Evolutionary conservation across 495 filamentous ascomycete species (phyloP).

Genomic region (Xylaria longipes): DNA sequence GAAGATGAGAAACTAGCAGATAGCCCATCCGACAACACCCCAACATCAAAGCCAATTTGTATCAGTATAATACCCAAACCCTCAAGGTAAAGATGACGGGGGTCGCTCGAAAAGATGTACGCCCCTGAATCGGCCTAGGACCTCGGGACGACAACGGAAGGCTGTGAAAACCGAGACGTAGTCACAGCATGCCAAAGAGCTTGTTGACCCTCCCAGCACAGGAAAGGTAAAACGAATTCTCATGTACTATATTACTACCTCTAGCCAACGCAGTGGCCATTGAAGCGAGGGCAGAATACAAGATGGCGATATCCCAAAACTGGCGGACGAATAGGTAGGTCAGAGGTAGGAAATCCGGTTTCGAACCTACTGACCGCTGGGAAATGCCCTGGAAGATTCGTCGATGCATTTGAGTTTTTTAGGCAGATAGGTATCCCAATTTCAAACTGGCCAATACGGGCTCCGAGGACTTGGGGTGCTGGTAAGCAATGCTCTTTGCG

Average conservation of each 20-base stretch:
- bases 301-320: neutral
- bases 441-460: neutral
- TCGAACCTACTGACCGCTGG: conserved; percentile 45
- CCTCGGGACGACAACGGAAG: neutral
- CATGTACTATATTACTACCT: conserved; percentile 58
- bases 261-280: conserved; percentile 17
- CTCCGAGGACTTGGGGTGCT: neutral
- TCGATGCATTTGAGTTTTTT: conserved; percentile 28
- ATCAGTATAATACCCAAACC: conserved; percentile 26
- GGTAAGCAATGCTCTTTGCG: conserved; percentile 9
- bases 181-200: conserved; percentile 2
- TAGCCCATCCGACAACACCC: conserved; percentile 7
- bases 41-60: conserved; percentile 20
- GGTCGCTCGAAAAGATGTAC: conserved; percentile 5
- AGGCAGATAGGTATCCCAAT: conserved; percentile 15
- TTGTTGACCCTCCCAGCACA: conserved; percentile 20
- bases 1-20: conserved; percentile 9
- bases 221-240: conserved; percentile 62
- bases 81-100: conserved; percentile 29
- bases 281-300: conserved; percentile 9
- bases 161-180: neutral
- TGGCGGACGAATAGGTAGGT: conserved; percentile 60
- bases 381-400: conserved; percentile 16
- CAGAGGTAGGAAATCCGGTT: conserved; percentile 66
- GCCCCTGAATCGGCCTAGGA: neutral